Evolutionary conservation across 495 filamentous ascomycete species (phyloP).

Genomic region (Annulohypoxylon bovei): DNA sequence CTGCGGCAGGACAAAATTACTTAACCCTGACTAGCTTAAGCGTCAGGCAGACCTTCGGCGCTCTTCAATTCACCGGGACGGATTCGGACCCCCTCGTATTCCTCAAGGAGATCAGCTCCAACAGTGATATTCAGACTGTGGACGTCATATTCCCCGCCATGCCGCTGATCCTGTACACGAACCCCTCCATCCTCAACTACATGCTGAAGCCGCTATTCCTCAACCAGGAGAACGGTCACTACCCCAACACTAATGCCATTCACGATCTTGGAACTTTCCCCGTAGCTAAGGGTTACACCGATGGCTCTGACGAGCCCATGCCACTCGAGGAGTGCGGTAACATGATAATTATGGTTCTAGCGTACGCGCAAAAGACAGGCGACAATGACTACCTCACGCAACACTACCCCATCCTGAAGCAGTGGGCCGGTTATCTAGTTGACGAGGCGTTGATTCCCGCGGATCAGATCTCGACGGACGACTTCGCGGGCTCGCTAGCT

Average conservation of each 20-base stretch:
- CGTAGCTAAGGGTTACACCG: conserved; percentile 86
- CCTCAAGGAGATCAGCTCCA: conserved; percentile 93
- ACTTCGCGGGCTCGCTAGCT: conserved; percentile 89
- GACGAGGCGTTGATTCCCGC: conserved; percentile 82
- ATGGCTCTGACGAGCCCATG: conserved; percentile 89
- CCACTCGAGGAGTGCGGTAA: conserved; percentile 96
- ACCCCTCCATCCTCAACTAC: conserved; percentile 84
- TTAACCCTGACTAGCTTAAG: conserved; percentile 84
- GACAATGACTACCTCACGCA: conserved; percentile 54
- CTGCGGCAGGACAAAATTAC: conserved; percentile 74
- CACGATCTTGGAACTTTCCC: conserved; percentile 95
- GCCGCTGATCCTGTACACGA: conserved; percentile 89
- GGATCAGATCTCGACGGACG: conserved; percentile 90
- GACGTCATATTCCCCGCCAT: conserved; percentile 95
- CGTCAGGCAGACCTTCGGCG: conserved; percentile 88
- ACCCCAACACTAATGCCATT: conserved; percentile 85
- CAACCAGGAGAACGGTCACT: conserved; percentile 90
- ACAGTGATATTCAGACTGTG: conserved; percentile 93
- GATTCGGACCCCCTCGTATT: conserved; percentile 82
- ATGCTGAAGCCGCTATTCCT: conserved; percentile 88
- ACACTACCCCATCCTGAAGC: conserved; percentile 79
- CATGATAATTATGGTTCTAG: conserved; percentile 91
- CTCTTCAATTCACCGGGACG: conserved; percentile 83
- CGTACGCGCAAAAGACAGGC: conserved; percentile 58
- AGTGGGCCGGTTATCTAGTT: conserved; percentile 89